Conservation (phyloP, 306 rosid species). For the Inga leiocalycina region DNA sequence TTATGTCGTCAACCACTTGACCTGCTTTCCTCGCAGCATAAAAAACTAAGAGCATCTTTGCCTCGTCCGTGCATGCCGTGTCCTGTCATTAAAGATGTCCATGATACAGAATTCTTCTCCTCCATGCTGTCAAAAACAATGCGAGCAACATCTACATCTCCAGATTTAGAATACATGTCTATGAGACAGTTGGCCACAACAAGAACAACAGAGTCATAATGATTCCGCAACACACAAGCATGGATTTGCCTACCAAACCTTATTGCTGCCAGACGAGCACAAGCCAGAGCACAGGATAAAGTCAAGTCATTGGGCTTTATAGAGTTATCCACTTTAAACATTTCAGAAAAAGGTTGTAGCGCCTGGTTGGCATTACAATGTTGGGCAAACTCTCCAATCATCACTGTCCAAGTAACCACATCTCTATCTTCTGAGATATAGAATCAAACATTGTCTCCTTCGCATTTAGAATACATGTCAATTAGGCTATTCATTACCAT, state of each 20-base stretch:
- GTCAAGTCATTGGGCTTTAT: slow-evolving; percentile 82
- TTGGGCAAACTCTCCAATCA: slow-evolving; percentile 94
- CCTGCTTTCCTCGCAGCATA: slow-evolving; percentile 54
- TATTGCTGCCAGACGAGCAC: slow-evolving; percentile 74
- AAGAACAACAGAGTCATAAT: slow-evolving; percentile 43
- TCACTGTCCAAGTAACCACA: slow-evolving; percentile 89
- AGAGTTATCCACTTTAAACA: slow-evolving; percentile 48
- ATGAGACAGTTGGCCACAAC: slow-evolving; percentile 79
- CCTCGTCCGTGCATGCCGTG: slow-evolving; percentile 88
- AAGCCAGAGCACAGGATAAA: slow-evolving; percentile 82
- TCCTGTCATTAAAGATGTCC: slow-evolving; percentile 83
- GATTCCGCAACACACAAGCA: slow-evolving; percentile 61
- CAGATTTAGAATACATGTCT: slow-evolving; percentile 89
- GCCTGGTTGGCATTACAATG: slow-evolving; percentile 27
- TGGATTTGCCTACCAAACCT: slow-evolving; percentile 52
- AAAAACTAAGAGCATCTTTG: slow-evolving; percentile 73
- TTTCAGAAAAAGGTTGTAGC: slow-evolving; percentile 32
- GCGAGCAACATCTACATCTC: slow-evolving; percentile 72
- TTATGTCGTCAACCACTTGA: slow-evolving; percentile 64
- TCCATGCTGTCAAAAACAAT: slow-evolving; percentile 63
- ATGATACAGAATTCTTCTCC: slow-evolving; percentile 68
- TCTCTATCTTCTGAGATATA: slow-evolving; percentile 47
- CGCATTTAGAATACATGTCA: no score
- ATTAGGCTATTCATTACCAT: no score
- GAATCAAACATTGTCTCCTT: slow-evolving; percentile 39